Evolutionary conservation across 2,329 filamentous ascomycete genomes (phyloP), one percentile per base, ranked within the genome.

Genomic region (Phaeomoniella chlamydospora): DNA sequence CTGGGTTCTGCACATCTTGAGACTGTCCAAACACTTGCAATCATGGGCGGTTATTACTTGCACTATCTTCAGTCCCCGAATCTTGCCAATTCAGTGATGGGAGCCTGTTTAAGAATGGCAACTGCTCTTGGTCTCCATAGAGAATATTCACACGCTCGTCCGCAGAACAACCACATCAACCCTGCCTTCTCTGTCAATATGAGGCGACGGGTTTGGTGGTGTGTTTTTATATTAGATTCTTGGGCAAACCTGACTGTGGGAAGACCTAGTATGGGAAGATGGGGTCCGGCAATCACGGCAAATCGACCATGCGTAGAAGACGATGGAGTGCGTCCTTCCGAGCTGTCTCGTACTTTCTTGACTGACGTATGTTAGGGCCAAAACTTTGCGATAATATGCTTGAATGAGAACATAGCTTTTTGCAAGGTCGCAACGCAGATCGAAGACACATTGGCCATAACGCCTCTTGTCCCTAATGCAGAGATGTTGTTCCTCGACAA

Each of bases 51-150:
- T 17, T 81, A 76, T 57, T 86, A 86, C 51, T 70, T 84, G 38
- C 80, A 85, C 54, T 85, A 85, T 49, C 73, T 80, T 46, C 83
- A 83, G 56, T 68, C 78, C 14, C 80, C 80, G 2, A 84, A 84
- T 49, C 78, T 84, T 62, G 80, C 79, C 12, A 81, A 82, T 50
- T 74, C 77, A 15, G 64, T 85, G 6, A 70, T 80, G 48, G 80
- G 80, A 13, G 78, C 77, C 2, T 74, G 77, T 3, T 65, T 83
- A 37, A 67, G 80, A 37, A 80, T 85, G 70, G 79, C 80, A n/a
- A 80, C 74, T 41, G 75, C 77, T 1, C 63, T 85, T 17, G 80
- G 80, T 2, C 57, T 85, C 12, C 80, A 85, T 52, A 68, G 78
- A 35, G 80, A 84, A 45, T 68, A 67, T 40, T 54, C 58, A 0